Evolutionary conservation across 116 monocot species (phyloP).

Genomic region (Cymodocea nodosa): DNA sequence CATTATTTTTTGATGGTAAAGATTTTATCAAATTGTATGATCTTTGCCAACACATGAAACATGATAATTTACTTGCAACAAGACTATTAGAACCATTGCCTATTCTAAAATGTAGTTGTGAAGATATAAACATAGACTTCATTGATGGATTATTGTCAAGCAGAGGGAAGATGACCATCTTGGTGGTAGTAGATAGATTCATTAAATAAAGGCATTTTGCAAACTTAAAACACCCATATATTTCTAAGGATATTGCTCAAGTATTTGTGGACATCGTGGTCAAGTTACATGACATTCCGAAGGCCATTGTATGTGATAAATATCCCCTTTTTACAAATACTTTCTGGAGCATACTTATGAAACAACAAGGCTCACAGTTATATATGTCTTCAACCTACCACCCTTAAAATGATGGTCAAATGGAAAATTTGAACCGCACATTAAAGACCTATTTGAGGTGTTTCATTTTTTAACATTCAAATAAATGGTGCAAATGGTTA

Average conservation of each 20-base stretch:
- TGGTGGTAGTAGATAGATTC: too few species aligned
- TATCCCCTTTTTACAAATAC: not conserved
- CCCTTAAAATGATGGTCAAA: not conserved
- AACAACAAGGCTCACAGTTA: not conserved
- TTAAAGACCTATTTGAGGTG: not conserved
- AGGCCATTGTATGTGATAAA: not conserved
- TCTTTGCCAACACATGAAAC: too few species aligned
- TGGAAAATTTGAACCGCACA: not conserved
- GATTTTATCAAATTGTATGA: too few species aligned
- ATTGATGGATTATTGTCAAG: too few species aligned
- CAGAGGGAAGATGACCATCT: too few species aligned
- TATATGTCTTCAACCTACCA: not conserved
- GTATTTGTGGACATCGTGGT: not conserved
- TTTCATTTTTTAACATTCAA: not conserved
- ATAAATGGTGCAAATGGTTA: not conserved
- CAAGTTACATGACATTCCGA: not conserved
- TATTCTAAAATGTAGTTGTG: too few species aligned
- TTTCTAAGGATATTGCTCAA: not conserved
- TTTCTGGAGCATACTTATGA: conserved; percentile 3
- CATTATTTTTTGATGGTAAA: too few species aligned
- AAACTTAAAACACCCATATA: too few species aligned
- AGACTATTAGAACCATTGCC: too few species aligned
- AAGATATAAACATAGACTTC: too few species aligned
- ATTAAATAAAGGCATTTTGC: not conserved
- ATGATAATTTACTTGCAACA: too few species aligned